phyloP scores from a whole-genome alignment of 345 rosid species.

The Salix exigua region DNA sequence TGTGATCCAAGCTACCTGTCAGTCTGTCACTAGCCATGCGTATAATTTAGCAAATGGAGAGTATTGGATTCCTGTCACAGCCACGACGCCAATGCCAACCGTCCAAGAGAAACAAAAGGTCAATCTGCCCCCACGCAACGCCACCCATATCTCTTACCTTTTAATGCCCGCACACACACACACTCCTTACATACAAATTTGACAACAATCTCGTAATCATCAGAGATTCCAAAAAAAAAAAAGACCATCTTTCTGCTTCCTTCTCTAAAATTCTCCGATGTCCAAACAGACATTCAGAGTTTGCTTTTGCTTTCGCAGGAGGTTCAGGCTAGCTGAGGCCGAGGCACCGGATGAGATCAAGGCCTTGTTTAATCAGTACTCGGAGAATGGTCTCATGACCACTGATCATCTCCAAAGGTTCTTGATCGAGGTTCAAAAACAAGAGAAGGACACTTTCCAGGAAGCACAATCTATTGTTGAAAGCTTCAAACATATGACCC shows the following conservation, averaged over 20 bases:
- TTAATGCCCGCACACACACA: not conserved
- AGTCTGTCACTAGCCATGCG: not conserved
- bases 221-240: not conserved
- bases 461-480: constrained; percentile 62
- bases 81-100: not conserved
- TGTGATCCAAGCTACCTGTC: not conserved
- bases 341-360: constrained; percentile 77
- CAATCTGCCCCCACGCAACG: not conserved
- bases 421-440: constrained; percentile 53
- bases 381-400: constrained; percentile 45
- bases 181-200: not conserved
- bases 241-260: not conserved
- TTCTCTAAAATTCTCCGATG: constrained; percentile 27
- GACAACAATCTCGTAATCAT: not conserved
- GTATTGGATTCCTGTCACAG: not conserved
- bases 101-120: not conserved
- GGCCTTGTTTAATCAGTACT: constrained; percentile 40
- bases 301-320: constrained; percentile 71
- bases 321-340: constrained; percentile 66
- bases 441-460: constrained; percentile 30
- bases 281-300: constrained; percentile 70
- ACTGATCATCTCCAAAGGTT: constrained; percentile 54
- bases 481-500: constrained; percentile 34
- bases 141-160: not conserved
- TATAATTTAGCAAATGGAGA: not conserved